Base-by-base conservation (phyloP, 441 rosid genomes). In the Melastoma candidum region DNA sequence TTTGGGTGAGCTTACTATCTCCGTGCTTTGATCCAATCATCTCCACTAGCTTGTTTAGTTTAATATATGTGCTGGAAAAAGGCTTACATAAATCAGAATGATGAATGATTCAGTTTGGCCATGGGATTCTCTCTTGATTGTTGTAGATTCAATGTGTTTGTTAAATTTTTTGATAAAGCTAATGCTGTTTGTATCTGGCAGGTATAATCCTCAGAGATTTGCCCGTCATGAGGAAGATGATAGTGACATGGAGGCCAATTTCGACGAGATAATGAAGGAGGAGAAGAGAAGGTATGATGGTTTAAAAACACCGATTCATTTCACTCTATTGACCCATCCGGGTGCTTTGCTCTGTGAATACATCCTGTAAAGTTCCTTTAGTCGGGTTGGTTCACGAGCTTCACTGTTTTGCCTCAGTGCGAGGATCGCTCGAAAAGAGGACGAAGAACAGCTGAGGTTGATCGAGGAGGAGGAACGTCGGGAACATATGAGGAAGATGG, bases 231-330 rank as follows among this genome's bases (percentile, higher is more conserved):
- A 70, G 47, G 83, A 79, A 6, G 79, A 78, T 56, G 87, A 71
- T 63, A 68, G 80, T 59, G 75, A 79, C 77, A 92, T 88, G 97
- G 98, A 88, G 71, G 95, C 92, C 24, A 74, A 72, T 63, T 92
- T 68, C 47, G 98, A 81, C 0, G 98, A 85, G 58, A 85, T 84
- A 51, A 53, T 70, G 83, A 57, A 24, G 67, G 97, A 92, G 67
- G 97, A 88, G 68, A 73, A 53, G 53, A 52, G 75, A 61, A 92
- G 97, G 98, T 92, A 59, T 32, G 84, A 53, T 4, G 26, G 44
- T 27, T 49, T 17, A 17, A 22, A 39, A 12, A 25, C 29, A 27
- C n/a, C 9, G 53, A 51, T 49, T 56, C 12, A 36, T 10, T 54
- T 13, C 48, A 49, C 45, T 44, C 4, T 29, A 14, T 53, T 51